A percentile compares a stretch with the other conserved stretches of the same genome.
Evolutionary conservation across 2,329 filamentous ascomycete species (phyloP).

Genomic region (Penicillium thymicola): DNA sequence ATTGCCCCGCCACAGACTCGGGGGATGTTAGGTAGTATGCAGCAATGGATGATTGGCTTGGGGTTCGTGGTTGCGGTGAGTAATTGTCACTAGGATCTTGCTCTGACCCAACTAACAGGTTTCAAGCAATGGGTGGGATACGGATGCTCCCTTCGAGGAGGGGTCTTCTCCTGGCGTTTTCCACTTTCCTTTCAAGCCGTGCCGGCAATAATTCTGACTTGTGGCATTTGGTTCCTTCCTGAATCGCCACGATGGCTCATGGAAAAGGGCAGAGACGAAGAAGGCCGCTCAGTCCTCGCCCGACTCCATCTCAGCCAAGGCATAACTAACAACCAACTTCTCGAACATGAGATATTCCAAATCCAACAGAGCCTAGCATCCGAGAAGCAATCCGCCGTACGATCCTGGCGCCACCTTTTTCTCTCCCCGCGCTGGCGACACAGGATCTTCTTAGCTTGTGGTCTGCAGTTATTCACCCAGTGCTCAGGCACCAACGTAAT

Average conservation of each 20-base stretch:
- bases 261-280: slow-evolving; percentile 36
- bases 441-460: slow-evolving; percentile 48
- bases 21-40: slow-evolving; percentile 40
- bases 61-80: slow-evolving; percentile 43
- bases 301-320: slow-evolving; percentile 31
- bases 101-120: background rate
- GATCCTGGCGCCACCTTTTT: slow-evolving; percentile 43
- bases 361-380: slow-evolving; percentile 42
- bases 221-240: slow-evolving; percentile 33
- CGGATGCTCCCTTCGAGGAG: slow-evolving; percentile 36
- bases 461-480: slow-evolving; percentile 50
- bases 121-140: slow-evolving; percentile 51
- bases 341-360: slow-evolving; percentile 44
- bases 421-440: slow-evolving; percentile 46
- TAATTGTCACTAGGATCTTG: slow-evolving; percentile 16
- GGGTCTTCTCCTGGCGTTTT: slow-evolving; percentile 36
- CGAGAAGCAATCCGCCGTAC: slow-evolving; percentile 35
- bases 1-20: slow-evolving; percentile 40
- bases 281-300: slow-evolving; percentile 34
- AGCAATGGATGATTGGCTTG: slow-evolving; percentile 48
- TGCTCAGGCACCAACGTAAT: slow-evolving; percentile 50
- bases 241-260: slow-evolving; percentile 39
- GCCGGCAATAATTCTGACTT: slow-evolving; percentile 40
- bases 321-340: slow-evolving; percentile 29
- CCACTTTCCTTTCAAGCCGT: slow-evolving; percentile 36